These are phyloP conservation scores for Fusarium sterilihyphosum DNA, from an alignment of 2,329 filamentous ascomycete species.

Conservation along the genomic window DNA sequence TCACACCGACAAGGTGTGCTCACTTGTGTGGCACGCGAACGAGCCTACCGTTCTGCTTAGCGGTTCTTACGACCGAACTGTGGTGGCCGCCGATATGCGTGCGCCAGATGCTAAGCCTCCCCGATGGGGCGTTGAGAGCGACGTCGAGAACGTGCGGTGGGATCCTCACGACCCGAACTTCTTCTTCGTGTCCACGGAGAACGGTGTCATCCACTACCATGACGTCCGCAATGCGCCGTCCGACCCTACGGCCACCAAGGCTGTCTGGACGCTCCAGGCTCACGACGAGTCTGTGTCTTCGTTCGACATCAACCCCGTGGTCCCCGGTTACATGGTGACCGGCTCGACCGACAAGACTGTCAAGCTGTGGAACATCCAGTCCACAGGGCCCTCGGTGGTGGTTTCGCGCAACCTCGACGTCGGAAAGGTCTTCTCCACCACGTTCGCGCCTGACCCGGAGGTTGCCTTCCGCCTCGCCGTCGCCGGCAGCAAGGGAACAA, in stretches of 20 bases:
- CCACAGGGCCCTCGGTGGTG: constrained; percentile 86
- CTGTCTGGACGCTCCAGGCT: constrained; percentile 94
- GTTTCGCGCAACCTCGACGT: constrained; percentile 92
- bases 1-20: constrained; percentile 98
- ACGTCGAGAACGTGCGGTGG: constrained; percentile 93
- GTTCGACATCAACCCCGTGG: constrained; percentile 89
- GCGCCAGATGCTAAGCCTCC: constrained; percentile 84
- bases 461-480: constrained; percentile 93
- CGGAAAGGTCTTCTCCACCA: constrained; percentile 91
- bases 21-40: constrained; percentile 88
- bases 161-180: constrained; percentile 91
- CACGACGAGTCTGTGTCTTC: constrained; percentile 92
- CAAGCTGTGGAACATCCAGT: constrained; percentile 93
- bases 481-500: constrained; percentile 90
- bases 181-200: constrained; percentile 96
- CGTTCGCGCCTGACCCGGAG: constrained; percentile 88
- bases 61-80: constrained; percentile 93
- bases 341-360: constrained; percentile 94
- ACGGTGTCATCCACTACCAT: constrained; percentile 90
- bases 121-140: constrained; percentile 93
- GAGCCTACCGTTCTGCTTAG: constrained; percentile 90
- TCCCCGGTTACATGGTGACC: constrained; percentile 93
- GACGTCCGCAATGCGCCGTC: constrained; percentile 82
- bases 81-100: constrained; percentile 96
- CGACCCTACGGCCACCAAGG: constrained; percentile 78